Percentiles rank a stretch among this genome's conserved stretches.
Conservation (phyloP, 2,329 filamentous ascomycete genomes). For the Arthrocladium fulminans region DNA sequence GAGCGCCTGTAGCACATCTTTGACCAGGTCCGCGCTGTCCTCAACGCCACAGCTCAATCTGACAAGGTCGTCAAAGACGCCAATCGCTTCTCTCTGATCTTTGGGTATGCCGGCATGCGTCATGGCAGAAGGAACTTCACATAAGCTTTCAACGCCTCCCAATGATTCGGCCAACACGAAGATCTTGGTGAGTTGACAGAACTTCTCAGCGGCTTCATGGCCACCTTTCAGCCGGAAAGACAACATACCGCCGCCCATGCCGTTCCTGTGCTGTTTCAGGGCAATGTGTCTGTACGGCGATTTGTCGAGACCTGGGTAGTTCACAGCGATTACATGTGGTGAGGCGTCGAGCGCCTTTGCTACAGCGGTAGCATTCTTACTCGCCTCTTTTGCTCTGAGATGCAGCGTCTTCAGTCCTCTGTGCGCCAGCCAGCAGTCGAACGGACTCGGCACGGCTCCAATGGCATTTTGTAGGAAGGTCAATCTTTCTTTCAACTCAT, state of each 20-base stretch:
- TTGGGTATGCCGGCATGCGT: slow-evolving; percentile 91
- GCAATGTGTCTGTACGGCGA: slow-evolving; percentile 82
- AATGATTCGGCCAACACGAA: slow-evolving; percentile 91
- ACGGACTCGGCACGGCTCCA: slow-evolving; percentile 85
- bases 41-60: slow-evolving; percentile 91
- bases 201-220: slow-evolving; percentile 73
- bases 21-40: slow-evolving; percentile 73
- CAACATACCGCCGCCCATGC: slow-evolving; percentile 94
- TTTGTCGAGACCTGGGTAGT: slow-evolving; percentile 85
- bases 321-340: slow-evolving; percentile 75
- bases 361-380: slow-evolving; percentile 68
- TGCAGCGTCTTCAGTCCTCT: slow-evolving; percentile 94
- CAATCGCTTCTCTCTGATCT: slow-evolving; percentile 81
- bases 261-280: slow-evolving; percentile 82
- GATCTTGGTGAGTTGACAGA: slow-evolving; percentile 81
- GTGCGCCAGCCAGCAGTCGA: slow-evolving; percentile 97
- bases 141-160: slow-evolving; percentile 83
- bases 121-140: slow-evolving; percentile 91
- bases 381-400: slow-evolving; percentile 78
- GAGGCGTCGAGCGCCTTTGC: slow-evolving; percentile 70
- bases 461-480: slow-evolving; percentile 95
- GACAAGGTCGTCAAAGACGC: slow-evolving; percentile 90
- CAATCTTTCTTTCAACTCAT: slow-evolving; percentile 65
- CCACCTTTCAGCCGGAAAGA: slow-evolving; percentile 90
- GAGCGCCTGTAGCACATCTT: slow-evolving; percentile 73